Evolutionary conservation across 2,329 filamentous ascomycete genomes (phyloP).

Genomic region (Teratosphaeria epicoccoides): DNA sequence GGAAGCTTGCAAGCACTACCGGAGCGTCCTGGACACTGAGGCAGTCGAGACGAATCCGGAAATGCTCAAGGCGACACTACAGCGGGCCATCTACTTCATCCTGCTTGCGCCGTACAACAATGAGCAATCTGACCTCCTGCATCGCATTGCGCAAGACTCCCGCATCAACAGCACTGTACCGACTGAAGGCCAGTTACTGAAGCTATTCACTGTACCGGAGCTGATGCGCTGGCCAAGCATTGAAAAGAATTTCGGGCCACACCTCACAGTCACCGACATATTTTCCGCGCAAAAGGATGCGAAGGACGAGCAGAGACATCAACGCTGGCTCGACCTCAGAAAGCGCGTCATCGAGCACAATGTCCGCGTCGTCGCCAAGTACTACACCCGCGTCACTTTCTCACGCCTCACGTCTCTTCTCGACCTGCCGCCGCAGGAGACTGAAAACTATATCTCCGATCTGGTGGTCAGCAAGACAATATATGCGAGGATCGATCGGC

Average conservation of each 20-base stretch:
- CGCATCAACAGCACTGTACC: conserved; percentile 49
- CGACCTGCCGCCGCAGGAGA: conserved; percentile 88
- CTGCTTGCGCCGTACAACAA: conserved; percentile 96
- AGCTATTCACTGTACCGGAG: conserved; percentile 89
- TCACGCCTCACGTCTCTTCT: conserved; percentile 79
- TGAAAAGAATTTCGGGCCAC: conserved; percentile 74
- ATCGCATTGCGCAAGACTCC: conserved; percentile 78
- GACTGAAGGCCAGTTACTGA: conserved; percentile 74
- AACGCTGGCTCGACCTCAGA: conserved; percentile 86
- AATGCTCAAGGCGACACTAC: conserved; percentile 74
- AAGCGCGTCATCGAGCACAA: conserved; percentile 99
- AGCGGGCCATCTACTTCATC: conserved; percentile 94
- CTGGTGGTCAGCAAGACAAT: conserved; percentile 96
- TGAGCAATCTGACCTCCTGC: conserved; percentile 92
- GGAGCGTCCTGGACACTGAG: conserved; percentile 92
- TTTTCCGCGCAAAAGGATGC: conserved; percentile 55
- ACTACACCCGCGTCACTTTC: conserved; percentile 96
- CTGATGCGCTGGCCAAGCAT: conserved; percentile 98
- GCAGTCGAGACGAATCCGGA: conserved; percentile 82
- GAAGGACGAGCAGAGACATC: conserved; percentile 41
- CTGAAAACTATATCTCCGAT: conserved; percentile 97
- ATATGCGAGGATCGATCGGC: conserved; percentile 92
- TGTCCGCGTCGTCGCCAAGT: conserved; percentile 92
- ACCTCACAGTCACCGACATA: conserved; percentile 80
- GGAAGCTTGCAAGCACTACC: conserved; percentile 95